Evolutionary conservation across 106 monocot genomes (phyloP).

Genomic region (Triglochin maritima): DNA sequence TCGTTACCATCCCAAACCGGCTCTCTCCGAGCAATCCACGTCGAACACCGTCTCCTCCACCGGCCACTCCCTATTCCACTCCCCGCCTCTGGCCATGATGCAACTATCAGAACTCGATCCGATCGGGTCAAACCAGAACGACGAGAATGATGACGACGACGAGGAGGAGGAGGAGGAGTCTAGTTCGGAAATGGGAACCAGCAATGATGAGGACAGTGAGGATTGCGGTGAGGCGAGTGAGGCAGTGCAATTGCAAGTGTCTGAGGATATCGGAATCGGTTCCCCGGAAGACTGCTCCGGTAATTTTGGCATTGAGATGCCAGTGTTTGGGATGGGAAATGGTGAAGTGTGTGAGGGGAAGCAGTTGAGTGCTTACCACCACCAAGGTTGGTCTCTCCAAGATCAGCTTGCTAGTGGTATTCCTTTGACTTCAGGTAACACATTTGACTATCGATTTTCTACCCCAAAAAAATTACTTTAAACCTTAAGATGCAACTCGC

Average conservation of each 20-base stretch:
- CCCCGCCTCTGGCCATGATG: conserved; percentile 5
- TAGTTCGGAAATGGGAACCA: too few relatives aligned
- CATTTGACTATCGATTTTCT: neutral
- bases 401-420: conserved; percentile 29
- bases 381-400: conserved; percentile 27
- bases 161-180: conserved; percentile 25
- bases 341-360: neutral
- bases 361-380: conserved; percentile 8
- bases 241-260: conserved; percentile 39
- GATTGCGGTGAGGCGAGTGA: conserved; percentile 22
- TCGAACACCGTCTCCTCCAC: conserved; percentile 27
- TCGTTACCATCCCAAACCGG: conserved; percentile 20
- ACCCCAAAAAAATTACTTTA: too few relatives aligned
- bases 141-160: conserved; percentile 11
- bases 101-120: neutral
- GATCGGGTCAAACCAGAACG: conserved; percentile 11
- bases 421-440: conserved; percentile 32
- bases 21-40: conserved; percentile 53
- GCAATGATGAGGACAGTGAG: neutral
- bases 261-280: conserved; percentile 32
- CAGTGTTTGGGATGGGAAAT: neutral
- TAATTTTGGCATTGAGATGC: conserved; percentile 23
- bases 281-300: conserved; percentile 48
- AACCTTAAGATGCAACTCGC: too few relatives aligned
- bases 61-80: conserved; percentile 12